A percentile compares a stretch with the other conserved stretches of the same genome.
Evolutionary conservation across 345 rosid genomes (phyloP).

Genomic region (Hibiscus syriacus): DNA sequence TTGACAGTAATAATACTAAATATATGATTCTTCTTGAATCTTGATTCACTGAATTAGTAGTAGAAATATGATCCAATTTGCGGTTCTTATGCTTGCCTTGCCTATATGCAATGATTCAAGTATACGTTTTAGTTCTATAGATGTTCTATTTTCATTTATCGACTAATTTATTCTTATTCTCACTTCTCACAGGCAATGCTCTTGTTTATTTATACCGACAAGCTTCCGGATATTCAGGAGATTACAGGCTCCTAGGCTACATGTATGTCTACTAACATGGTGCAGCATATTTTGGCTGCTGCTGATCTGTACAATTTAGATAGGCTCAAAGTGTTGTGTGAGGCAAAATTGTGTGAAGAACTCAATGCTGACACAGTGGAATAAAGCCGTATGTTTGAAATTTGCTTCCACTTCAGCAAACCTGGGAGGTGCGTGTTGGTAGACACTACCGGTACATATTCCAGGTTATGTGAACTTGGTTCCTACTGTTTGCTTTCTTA

Average conservation of each 20-base stretch:
- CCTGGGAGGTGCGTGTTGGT: conserved; percentile 63
- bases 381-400: conserved; percentile 67
- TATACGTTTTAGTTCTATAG: not conserved
- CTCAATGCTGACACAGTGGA: conserved; percentile 75
- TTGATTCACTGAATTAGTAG: not conserved
- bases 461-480: too few relatives aligned
- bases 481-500: too few relatives aligned
- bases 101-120: not conserved
- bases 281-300: conserved; percentile 85
- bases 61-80: not conserved
- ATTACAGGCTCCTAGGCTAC: conserved; percentile 54
- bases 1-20: not conserved
- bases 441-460: conserved; percentile 22
- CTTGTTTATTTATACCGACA: conserved; percentile 71
- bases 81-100: not conserved
- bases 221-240: conserved; percentile 67
- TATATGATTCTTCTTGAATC: not conserved
- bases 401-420: conserved; percentile 73
- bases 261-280: conserved; percentile 60
- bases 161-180: not conserved
- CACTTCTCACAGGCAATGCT: conserved; percentile 92
- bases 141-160: not conserved
- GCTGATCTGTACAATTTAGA: conserved; percentile 85
- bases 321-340: conserved; percentile 68
- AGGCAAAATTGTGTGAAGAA: conserved; percentile 72